Evolutionary conservation across 176 grass and related monocot species (phyloP), one percentile per base, ranked within the genome.

Genomic region (Hordeum vulgare): DNA sequence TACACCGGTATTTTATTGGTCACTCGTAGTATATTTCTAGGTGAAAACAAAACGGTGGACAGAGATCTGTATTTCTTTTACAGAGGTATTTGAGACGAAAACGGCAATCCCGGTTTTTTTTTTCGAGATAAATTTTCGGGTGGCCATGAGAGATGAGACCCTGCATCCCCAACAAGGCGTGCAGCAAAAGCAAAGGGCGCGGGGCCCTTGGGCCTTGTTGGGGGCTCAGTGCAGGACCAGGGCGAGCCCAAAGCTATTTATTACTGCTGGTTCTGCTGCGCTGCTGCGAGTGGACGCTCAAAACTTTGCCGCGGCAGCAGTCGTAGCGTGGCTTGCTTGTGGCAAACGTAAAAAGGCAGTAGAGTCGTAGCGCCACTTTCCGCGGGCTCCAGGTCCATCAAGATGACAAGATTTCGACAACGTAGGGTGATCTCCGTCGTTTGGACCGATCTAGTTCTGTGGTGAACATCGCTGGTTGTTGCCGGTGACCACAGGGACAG

Each of bases 131-230:
- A n/a, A n/a, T 57, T 40, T 15, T 47, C 59, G 60, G 35, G 21
- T 66, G 11, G 8, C 20, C 47, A 73, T 73, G 51, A 74, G 49
- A 7, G 13, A 12, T 10, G 78, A 33, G 78, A 33, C 56, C 9
- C 33, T 66, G 60, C 35, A 75, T 36, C 12, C 45, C 86, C 81
- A 84, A 45, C 59, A 23, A 84, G 47, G 45, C 67, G 45, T 84
- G 60, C 47, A 84, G 35, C 45, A n/a, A 75, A 84, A 84, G 75
- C 74, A 78, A 73, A 51, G 47, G 15, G 41, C 11, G 41, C 10
- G 56, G 75, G 33, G 11, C 1, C 75, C 70, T 26, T 49, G 40
- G 41, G 42, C 42, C 42, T 45, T 45, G 42, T 45, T 3, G 42
- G 42, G n/a, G 36, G 36, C 11, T 21, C 66, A 70, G 8, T 20